phyloP scores from a whole-genome alignment of 768 basidiomycete species.

The Termitomyces heimii region DNA sequence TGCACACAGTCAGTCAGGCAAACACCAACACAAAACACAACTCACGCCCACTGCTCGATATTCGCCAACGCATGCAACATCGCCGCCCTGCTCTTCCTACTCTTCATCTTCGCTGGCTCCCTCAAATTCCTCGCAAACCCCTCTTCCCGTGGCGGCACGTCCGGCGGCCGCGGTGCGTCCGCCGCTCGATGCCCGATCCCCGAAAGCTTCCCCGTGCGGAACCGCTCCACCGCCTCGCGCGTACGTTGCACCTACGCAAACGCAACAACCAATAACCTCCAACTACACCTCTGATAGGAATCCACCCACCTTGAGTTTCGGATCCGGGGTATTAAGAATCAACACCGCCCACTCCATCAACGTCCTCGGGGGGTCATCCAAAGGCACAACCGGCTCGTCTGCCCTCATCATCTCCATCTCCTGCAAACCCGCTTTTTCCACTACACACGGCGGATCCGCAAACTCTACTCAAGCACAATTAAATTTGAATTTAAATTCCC shows the following conservation, averaged over 20 bases:
- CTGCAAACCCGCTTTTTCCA: too few relatives aligned
- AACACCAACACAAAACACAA: conserved; percentile 12
- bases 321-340: conserved; percentile 70
- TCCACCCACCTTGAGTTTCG: conserved; percentile 65
- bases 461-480: too few relatives aligned
- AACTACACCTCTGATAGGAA: too few relatives aligned
- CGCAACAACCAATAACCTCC: too few relatives aligned
- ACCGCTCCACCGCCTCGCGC: conserved; percentile 59
- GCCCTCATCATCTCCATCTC: too few relatives aligned
- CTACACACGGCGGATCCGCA: too few relatives aligned
- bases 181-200: conserved; percentile 57
- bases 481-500: too few relatives aligned
- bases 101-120: conserved; percentile 53
- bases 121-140: conserved; percentile 44
- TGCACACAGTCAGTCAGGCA: not conserved
- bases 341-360: conserved; percentile 76
- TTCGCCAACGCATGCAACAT: conserved; percentile 83
- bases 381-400: conserved; percentile 46
- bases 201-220: conserved; percentile 61
- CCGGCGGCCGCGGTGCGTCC: conserved; percentile 48
- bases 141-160: conserved; percentile 58
- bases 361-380: conserved; percentile 47
- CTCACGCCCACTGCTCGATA: conserved; percentile 87
- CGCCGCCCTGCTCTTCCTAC: conserved; percentile 56
- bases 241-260: conserved; percentile 55